These are phyloP conservation scores for Macrocybe gigantea DNA, from an alignment of 768 basidiomycete genomes.

Conservation along the genomic window DNA sequence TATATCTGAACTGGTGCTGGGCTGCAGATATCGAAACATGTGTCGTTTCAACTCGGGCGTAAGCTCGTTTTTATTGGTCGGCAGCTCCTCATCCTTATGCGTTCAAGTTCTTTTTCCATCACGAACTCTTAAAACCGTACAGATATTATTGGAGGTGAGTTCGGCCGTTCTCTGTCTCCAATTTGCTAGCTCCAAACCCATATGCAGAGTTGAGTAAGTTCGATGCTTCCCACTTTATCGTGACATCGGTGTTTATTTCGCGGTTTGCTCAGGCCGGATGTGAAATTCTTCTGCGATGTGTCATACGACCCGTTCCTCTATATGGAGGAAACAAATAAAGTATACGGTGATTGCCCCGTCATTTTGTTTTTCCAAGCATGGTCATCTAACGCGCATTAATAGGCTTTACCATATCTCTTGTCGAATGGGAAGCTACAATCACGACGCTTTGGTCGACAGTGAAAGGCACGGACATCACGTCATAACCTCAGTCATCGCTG, in stretches of 20 bases:
- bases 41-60: slow-evolving; percentile 93
- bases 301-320: slow-evolving; percentile 77
- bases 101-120: slow-evolving; percentile 74
- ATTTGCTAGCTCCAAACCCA: slow-evolving; percentile 3
- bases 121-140: slow-evolving; percentile 69
- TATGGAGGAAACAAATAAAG: slow-evolving; percentile 63
- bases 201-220: slow-evolving; percentile 65
- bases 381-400: not conserved
- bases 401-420: slow-evolving; percentile 78
- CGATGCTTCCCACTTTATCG: not conserved
- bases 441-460: slow-evolving; percentile 73
- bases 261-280: slow-evolving; percentile 47
- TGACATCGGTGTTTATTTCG: slow-evolving; percentile 1
- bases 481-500: not conserved
- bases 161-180: not conserved
- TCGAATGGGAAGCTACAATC: slow-evolving; percentile 78
- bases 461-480: slow-evolving; percentile 40
- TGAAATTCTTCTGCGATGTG: slow-evolving; percentile 73
- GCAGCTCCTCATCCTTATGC: not conserved
- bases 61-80: slow-evolving; percentile 19
- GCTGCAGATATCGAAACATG: slow-evolving; percentile 81
- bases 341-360: slow-evolving; percentile 27
- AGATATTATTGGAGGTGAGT: slow-evolving; percentile 77
- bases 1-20: not conserved
- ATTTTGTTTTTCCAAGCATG: not conserved